Conservation (phyloP, 2,329 filamentous ascomycete genomes). For the Talaromyces rugulosus region DNA sequence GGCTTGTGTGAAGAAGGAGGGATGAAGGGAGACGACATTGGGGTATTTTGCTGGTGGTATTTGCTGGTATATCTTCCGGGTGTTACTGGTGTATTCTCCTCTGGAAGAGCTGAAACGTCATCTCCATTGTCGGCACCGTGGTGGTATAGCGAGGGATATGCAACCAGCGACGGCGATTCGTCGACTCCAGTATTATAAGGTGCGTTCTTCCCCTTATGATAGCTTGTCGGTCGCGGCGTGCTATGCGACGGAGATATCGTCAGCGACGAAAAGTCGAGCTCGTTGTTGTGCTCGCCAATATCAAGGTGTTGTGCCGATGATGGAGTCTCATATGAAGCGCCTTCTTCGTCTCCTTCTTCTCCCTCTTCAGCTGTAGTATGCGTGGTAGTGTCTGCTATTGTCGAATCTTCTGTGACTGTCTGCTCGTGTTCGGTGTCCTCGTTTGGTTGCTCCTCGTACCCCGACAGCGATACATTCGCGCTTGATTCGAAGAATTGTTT, state of each 20-base stretch:
- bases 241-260: slow-evolving; percentile 43
- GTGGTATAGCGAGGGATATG: slow-evolving; percentile 60
- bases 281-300: slow-evolving; percentile 31
- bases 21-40: slow-evolving; percentile 55
- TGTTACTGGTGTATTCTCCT: slow-evolving; percentile 30
- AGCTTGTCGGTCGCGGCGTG: slow-evolving; percentile 37
- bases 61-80: slow-evolving; percentile 28
- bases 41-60: slow-evolving; percentile 45
- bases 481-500: slow-evolving; percentile 99
- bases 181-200: neutral
- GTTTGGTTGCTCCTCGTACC: slow-evolving; percentile 75
- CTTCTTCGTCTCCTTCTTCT: slow-evolving; percentile 20
- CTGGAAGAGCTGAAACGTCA: slow-evolving; percentile 36
- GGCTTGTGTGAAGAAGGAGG: slow-evolving; percentile 31
- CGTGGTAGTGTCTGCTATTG: slow-evolving; percentile 45
- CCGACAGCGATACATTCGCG: slow-evolving; percentile 91
- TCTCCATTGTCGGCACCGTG: slow-evolving; percentile 54
- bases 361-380: slow-evolving; percentile 14
- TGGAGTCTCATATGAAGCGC: slow-evolving; percentile 39
- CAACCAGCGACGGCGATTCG: slow-evolving; percentile 35
- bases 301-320: slow-evolving; percentile 27
- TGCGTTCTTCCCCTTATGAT: slow-evolving; percentile 29
- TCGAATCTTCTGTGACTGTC: slow-evolving; percentile 54
- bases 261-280: slow-evolving; percentile 43
- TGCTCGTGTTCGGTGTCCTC: slow-evolving; percentile 54